phyloP scores from a whole-genome alignment of 2,329 filamentous ascomycete genomes.

The Neonectria faginata region DNA sequence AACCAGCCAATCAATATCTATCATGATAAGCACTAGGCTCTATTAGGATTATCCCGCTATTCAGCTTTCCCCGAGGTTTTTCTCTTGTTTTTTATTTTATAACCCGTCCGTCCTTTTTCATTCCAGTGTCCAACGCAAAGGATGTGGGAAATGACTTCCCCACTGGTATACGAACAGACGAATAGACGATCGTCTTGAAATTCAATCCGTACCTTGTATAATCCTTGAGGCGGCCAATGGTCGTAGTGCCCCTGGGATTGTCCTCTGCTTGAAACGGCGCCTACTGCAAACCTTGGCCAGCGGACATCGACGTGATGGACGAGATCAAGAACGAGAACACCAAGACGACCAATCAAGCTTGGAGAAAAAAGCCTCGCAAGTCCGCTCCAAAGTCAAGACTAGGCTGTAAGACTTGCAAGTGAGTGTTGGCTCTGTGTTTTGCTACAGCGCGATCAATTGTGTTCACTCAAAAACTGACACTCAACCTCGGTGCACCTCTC shows the following conservation, averaged over 20 bases:
- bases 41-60: neutral
- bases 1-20: conserved; percentile 38
- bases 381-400: conserved; percentile 54
- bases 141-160: neutral
- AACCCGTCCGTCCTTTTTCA: neutral
- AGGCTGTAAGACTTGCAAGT: conserved; percentile 57
- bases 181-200: neutral
- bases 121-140: neutral
- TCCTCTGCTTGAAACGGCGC: neutral
- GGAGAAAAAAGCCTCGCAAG: conserved; percentile 53
- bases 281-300: neutral
- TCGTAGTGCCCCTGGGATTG: too few relatives aligned
- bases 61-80: neutral
- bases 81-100: too few relatives aligned
- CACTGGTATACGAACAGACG: conserved; percentile 6
- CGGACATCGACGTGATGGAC: conserved; percentile 17
- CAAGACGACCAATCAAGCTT: conserved; percentile 47
- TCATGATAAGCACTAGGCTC: conserved; percentile 10
- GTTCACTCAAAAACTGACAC: conserved; percentile 31
- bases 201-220: too few relatives aligned
- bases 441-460: conserved; percentile 8
- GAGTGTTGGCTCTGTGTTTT: conserved; percentile 38
- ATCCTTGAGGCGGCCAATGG: too few relatives aligned
- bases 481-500: conserved; percentile 8
- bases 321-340: conserved; percentile 17